These are phyloP conservation scores for Rhizopogon vinicolor DNA, from an alignment of 768 basidiomycete species.

Conservation along the genomic window DNA sequence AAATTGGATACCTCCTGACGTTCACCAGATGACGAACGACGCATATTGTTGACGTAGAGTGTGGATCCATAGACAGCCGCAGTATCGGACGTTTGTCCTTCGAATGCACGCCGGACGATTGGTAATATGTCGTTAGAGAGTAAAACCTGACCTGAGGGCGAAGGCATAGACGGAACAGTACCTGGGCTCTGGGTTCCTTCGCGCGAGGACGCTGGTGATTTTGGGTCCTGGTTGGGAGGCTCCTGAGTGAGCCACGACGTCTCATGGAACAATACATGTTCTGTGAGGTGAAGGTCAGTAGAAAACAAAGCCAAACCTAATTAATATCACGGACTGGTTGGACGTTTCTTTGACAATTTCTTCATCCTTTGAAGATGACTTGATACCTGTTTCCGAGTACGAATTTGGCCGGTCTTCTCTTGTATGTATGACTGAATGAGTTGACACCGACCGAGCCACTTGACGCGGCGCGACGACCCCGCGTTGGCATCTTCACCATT, in stretches of 20 bases:
- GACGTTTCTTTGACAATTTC: slow-evolving; percentile 27
- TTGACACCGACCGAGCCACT: slow-evolving; percentile 34
- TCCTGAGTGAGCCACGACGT: slow-evolving; percentile 9
- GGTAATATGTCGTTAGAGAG: slow-evolving; percentile 4
- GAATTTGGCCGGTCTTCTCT: slow-evolving; percentile 33
- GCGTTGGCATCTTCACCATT: slow-evolving; percentile 7
- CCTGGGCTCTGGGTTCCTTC: slow-evolving; percentile 8
- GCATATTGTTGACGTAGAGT: neutral
- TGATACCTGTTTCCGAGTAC: slow-evolving; percentile 35
- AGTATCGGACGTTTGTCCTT: neutral
- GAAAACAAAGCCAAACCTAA: neutral
- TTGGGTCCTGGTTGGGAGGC: neutral
- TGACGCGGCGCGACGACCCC: slow-evolving; percentile 10
- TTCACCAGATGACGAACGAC: slow-evolving; percentile 1
- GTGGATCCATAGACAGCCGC: neutral
- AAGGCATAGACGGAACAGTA: slow-evolving; percentile 1
- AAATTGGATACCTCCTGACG: slow-evolving; percentile 1
- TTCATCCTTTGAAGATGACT: slow-evolving; percentile 35
- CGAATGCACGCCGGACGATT: neutral
- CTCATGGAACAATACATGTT: slow-evolving; percentile 23
- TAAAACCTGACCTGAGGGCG: slow-evolving; percentile 2
- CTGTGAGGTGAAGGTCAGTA: slow-evolving; percentile 8
- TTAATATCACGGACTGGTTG: slow-evolving; percentile 22
- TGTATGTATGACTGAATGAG: slow-evolving; percentile 34
- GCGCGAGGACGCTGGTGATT: neutral